Evolutionary conservation across 768 basidiomycete genomes (phyloP).

Genomic region (Suillus bovinus): DNA sequence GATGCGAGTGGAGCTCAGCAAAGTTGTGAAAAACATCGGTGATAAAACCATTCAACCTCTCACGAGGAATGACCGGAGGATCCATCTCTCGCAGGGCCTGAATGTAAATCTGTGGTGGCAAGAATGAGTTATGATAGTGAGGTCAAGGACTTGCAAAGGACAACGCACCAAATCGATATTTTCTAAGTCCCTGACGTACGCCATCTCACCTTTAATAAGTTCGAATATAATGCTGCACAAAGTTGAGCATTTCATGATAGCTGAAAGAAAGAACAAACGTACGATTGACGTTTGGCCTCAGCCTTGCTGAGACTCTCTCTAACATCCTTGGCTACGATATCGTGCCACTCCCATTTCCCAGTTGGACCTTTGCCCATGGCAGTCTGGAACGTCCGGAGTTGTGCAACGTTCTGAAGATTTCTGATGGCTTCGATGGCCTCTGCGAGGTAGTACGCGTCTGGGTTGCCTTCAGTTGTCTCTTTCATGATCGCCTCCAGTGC

Average conservation of each 20-base stretch:
- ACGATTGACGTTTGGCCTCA: constrained; percentile 86
- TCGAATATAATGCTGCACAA: constrained; percentile 81
- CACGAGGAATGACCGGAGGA: constrained; percentile 65
- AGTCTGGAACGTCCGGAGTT: constrained; percentile 86
- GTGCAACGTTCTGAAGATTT: constrained; percentile 76
- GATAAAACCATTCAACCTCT: constrained; percentile 75
- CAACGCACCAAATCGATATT: constrained; percentile 71
- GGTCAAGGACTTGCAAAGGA: background rate
- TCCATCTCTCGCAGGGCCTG: constrained; percentile 68
- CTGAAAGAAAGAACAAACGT: constrained; percentile 30
- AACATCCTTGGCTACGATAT: constrained; percentile 72
- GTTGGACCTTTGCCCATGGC: constrained; percentile 83
- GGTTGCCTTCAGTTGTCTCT: constrained; percentile 78
- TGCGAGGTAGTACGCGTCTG: constrained; percentile 79
- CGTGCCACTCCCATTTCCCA: constrained; percentile 89
- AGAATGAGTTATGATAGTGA: background rate
- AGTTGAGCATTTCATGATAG: constrained; percentile 1
- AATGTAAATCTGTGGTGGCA: constrained; percentile 68
- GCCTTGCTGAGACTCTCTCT: constrained; percentile 63
- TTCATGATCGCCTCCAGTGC: constrained; percentile 83
- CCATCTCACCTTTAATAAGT: constrained; percentile 94
- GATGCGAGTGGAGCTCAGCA: constrained; percentile 70
- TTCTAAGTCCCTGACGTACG: constrained; percentile 89
- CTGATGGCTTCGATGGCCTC: constrained; percentile 86
- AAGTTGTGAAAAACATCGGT: constrained; percentile 90